Conservation (phyloP, 495 filamentous ascomycete species). For the Daldinia caldariorum region DNA sequence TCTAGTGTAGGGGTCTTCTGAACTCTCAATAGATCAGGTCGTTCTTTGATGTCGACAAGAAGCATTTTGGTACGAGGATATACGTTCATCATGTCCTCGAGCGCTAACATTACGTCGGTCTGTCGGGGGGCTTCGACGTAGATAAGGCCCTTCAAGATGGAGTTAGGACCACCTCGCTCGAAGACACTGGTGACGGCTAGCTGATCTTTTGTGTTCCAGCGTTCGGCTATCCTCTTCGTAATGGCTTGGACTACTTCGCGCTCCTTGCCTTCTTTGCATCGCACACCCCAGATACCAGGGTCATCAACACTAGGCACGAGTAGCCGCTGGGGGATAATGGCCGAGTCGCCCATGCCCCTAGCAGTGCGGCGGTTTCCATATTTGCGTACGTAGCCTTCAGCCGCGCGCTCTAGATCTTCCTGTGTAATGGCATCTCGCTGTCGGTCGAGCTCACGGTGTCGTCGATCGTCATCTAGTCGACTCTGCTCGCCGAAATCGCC, state of each 20-base stretch:
- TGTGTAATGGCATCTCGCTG: slow-evolving; percentile 84
- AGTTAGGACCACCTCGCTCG: slow-evolving; percentile 76
- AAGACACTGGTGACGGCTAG: slow-evolving; percentile 87
- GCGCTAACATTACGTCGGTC: slow-evolving; percentile 80
- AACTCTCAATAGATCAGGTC: slow-evolving; percentile 93
- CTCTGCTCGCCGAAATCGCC: slow-evolving; percentile 86
- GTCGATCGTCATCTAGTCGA: slow-evolving; percentile 85
- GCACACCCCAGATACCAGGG: slow-evolving; percentile 94
- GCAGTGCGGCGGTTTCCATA: slow-evolving; percentile 69
- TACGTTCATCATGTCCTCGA: slow-evolving; percentile 84
- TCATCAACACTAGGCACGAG: slow-evolving; percentile 95
- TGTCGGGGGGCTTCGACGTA: slow-evolving; percentile 92
- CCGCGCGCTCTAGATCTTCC: slow-evolving; percentile 93
- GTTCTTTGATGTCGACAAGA: slow-evolving; percentile 94
- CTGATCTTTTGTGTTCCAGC: slow-evolving; percentile 74
- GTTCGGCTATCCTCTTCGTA: slow-evolving; percentile 85
- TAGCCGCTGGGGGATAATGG: slow-evolving; percentile 83
- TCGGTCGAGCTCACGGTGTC: slow-evolving; percentile 93
- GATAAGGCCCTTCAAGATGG: slow-evolving; percentile 88
- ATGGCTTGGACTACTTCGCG: slow-evolving; percentile 86
- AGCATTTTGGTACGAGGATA: slow-evolving; percentile 85
- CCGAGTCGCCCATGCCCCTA: slow-evolving; percentile 63
- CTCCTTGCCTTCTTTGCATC: slow-evolving; percentile 94
- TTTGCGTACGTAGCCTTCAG: slow-evolving; percentile 81
- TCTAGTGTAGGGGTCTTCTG: slow-evolving; percentile 85